phyloP scores from a whole-genome alignment of 306 rosid species.

The Albizia julibrissin region DNA sequence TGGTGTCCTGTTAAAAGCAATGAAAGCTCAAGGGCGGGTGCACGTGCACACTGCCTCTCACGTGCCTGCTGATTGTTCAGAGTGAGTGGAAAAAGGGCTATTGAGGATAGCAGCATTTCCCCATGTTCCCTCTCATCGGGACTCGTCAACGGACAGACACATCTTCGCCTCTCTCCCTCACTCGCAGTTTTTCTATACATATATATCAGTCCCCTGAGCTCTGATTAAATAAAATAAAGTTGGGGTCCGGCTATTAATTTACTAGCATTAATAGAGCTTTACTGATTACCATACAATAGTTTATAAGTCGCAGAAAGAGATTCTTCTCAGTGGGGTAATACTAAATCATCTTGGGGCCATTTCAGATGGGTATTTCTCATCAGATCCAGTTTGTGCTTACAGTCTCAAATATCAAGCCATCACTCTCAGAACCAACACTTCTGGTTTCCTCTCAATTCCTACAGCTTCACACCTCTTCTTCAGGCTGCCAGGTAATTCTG shows the following conservation, averaged over 20 bases:
- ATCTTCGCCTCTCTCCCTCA: background rate
- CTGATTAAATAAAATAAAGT: slow-evolving; percentile 21
- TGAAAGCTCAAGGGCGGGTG: slow-evolving; percentile 30
- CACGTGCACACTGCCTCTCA: slow-evolving; percentile 54
- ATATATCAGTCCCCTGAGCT: background rate
- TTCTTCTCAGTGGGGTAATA: slow-evolving; percentile 27
- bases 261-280: slow-evolving; percentile 15
- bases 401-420: slow-evolving; percentile 18
- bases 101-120: slow-evolving; percentile 49
- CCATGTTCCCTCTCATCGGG: slow-evolving; percentile 67
- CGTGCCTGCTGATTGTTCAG: slow-evolving; percentile 50
- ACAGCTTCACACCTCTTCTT: background rate
- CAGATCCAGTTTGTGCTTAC: slow-evolving; percentile 39
- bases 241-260: slow-evolving; percentile 27
- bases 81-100: slow-evolving; percentile 35
- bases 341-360: background rate
- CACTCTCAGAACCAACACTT: slow-evolving; percentile 22
- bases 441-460: slow-evolving; percentile 15
- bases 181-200: slow-evolving; percentile 29
- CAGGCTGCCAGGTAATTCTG: slow-evolving; percentile 28
- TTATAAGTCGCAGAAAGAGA: slow-evolving; percentile 39
- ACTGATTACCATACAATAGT: slow-evolving; percentile 42
- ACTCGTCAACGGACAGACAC: slow-evolving; percentile 53
- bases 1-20: background rate
- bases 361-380: slow-evolving; percentile 29